Percentiles rank a stretch among this genome's conserved stretches.
Evolutionary conservation across 2,329 filamentous ascomycete genomes (phyloP).

Genomic region (Cladophialophora psammophila): DNA sequence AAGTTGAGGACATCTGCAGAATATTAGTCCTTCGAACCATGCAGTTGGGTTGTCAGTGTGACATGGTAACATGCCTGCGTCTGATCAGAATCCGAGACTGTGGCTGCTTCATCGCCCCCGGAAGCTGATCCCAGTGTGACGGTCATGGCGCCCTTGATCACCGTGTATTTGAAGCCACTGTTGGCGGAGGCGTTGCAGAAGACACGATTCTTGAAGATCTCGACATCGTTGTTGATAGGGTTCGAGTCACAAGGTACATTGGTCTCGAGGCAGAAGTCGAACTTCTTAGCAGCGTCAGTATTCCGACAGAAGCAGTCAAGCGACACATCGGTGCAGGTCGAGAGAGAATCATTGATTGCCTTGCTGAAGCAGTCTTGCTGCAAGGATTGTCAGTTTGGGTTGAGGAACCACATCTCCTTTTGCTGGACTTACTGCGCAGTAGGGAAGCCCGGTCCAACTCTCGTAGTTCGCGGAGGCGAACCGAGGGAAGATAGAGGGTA

Average conservation of each 20-base stretch:
- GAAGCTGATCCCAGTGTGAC: neutral
- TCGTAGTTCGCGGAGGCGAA: neutral
- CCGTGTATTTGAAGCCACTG: conserved; percentile 9
- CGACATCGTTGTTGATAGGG: conserved; percentile 3
- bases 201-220: conserved; percentile 7
- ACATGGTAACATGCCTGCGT: neutral
- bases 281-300: neutral
- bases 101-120: neutral
- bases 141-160: neutral
- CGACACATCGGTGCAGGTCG: neutral
- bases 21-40: neutral
- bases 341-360: conserved; percentile 12
- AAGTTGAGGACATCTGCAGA: neutral
- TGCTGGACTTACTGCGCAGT: conserved; percentile 15
- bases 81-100: neutral
- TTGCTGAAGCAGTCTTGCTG: conserved; percentile 20
- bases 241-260: conserved; percentile 2
- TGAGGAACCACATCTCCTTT: neutral
- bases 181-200: conserved; percentile 5
- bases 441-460: conserved; percentile 11
- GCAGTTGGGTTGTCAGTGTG: neutral
- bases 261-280: conserved; percentile 8
- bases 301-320: conserved; percentile 12
- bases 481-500: neutral
- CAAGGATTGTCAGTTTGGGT: neutral